Conservation (phyloP, 352 stramenopile species). For the Halophytophthora batemanensis region DNA sequence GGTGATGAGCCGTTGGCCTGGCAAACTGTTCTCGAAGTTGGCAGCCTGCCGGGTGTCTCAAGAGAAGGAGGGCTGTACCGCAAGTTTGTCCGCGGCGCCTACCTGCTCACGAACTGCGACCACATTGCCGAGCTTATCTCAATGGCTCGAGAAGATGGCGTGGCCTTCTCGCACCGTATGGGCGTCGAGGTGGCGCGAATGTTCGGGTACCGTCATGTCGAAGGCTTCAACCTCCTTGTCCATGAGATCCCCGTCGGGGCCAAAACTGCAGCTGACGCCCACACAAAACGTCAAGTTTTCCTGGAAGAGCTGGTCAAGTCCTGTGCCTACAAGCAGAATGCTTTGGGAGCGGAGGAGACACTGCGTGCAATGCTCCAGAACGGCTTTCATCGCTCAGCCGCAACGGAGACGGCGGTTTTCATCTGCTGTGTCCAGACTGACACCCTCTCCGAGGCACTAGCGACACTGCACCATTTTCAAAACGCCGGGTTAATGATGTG, state of each 20-base stretch:
- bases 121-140: slow-evolving; percentile 55
- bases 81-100: slow-evolving; percentile 70
- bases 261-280: not conserved
- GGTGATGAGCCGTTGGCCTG: slow-evolving; percentile 57
- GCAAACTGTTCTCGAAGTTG: slow-evolving; percentile 52
- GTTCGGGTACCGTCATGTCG: slow-evolving; percentile 46
- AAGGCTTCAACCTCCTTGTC: slow-evolving; percentile 53
- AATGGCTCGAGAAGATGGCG: slow-evolving; percentile 40
- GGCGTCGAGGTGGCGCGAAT: slow-evolving; percentile 64
- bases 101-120: slow-evolving; percentile 56
- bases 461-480: slow-evolving; percentile 52
- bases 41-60: slow-evolving; percentile 27
- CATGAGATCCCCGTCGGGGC: slow-evolving; percentile 27
- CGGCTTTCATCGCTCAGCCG: slow-evolving; percentile 46
- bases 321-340: slow-evolving; percentile 69
- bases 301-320: slow-evolving; percentile 70
- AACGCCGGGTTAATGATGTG: slow-evolving; percentile 33
- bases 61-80: slow-evolving; percentile 56
- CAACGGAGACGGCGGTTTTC: slow-evolving; percentile 59
- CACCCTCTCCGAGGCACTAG: slow-evolving; percentile 25
- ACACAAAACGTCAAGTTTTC: slow-evolving; percentile 37
- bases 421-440: slow-evolving; percentile 60
- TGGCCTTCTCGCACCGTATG: slow-evolving; percentile 62
- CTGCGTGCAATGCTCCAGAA: slow-evolving; percentile 39
- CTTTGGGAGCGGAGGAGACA: slow-evolving; percentile 41